A percentile compares a stretch with the other conserved stretches of the same genome.
Evolutionary conservation across 2,329 filamentous ascomycete genomes (phyloP).

Genomic region (Alternaria viburni): DNA sequence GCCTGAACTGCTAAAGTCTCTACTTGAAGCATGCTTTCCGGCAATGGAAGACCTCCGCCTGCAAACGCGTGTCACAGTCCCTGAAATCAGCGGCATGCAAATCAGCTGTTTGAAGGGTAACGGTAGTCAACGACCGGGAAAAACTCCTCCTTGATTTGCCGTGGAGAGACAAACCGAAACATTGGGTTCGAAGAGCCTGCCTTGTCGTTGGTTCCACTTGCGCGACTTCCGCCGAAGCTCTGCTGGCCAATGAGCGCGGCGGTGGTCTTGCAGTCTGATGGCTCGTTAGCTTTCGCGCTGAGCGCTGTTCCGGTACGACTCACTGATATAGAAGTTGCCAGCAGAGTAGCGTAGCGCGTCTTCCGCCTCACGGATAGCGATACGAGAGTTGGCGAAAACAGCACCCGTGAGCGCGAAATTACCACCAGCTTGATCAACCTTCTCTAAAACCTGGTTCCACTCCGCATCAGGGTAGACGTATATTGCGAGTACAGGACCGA

Average conservation of each 20-base stretch:
- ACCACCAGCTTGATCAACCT: constrained; percentile 68
- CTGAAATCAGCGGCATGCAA: not conserved
- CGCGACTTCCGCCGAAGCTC: constrained; percentile 59
- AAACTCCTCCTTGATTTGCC: constrained; percentile 62
- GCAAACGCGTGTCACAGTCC: not conserved
- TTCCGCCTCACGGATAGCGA: constrained; percentile 70
- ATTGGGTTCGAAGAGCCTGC: constrained; percentile 59
- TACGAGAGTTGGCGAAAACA: constrained; percentile 73
- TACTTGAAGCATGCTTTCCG: not conserved
- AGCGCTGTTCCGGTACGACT: constrained; percentile 9
- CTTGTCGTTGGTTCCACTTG: constrained; percentile 63
- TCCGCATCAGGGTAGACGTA: constrained; percentile 77
- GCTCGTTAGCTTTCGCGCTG: not conserved
- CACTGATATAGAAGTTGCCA: constrained; percentile 80
- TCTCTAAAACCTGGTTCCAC: constrained; percentile 60
- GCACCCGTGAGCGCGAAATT: constrained; percentile 76
- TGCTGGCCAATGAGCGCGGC: constrained; percentile 55
- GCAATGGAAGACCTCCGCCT: not conserved
- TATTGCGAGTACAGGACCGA: constrained; percentile 76
- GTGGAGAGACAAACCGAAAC: constrained; percentile 60
- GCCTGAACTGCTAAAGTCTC: too few relatives aligned
- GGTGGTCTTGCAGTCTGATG: constrained; percentile 35
- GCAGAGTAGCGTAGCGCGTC: constrained; percentile 73
- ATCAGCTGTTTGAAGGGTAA: constrained; percentile 57
- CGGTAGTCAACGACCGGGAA: constrained; percentile 52